Evolutionary conservation across 2,329 filamentous ascomycete genomes (phyloP), one percentile per base, ranked within the genome.

Genomic region (Calonectria pauciramosa): DNA sequence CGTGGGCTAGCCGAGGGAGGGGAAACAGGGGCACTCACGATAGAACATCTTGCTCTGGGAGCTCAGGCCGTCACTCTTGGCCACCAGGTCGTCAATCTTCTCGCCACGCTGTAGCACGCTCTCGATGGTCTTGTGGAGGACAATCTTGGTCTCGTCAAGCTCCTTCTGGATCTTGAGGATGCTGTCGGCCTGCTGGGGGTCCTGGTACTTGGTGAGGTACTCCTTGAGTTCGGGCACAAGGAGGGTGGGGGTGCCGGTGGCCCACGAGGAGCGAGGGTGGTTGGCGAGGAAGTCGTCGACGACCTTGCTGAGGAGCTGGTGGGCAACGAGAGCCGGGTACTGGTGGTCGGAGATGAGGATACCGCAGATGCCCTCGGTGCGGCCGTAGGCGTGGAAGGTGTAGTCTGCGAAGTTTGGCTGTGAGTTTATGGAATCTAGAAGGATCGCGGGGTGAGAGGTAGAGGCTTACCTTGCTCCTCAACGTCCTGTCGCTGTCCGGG

Each of bases 11-110:
- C 11, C 13, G 10, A 26, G 32, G 20, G 36, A 32, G 20, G 36
- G 26, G 20, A 30, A 26, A 28, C 63, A 47, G 38, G n/a, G 20
- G 9, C 28, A 87, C 90, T 81, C 86, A 94, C 94, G 95, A 86
- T 99, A 99, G 86, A 99, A 99, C 94, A 97, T 96, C 91, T 98
- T 99, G 88, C 95, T 98, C 89, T 97, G 94, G 65, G 92, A 91
- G 86, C 95, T 98, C 82, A 99, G 86, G 16, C 93, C 95, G 81
- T 98, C 95, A 82, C 95, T 98, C 92, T 99, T 99, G 77, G 93
- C 93, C 59, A 99, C 96, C 80, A 99, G 87, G 81, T 94, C 95
- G 83, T 99, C 96, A 80, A 99, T 95, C 91, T 98, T 99, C 91
- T 99, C 96, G 52, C 96, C 97, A 76, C 97, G 91, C 89, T 98